Conservation (phyloP, 352 stramenopile species). For the Pythium aphanidermatum region DNA sequence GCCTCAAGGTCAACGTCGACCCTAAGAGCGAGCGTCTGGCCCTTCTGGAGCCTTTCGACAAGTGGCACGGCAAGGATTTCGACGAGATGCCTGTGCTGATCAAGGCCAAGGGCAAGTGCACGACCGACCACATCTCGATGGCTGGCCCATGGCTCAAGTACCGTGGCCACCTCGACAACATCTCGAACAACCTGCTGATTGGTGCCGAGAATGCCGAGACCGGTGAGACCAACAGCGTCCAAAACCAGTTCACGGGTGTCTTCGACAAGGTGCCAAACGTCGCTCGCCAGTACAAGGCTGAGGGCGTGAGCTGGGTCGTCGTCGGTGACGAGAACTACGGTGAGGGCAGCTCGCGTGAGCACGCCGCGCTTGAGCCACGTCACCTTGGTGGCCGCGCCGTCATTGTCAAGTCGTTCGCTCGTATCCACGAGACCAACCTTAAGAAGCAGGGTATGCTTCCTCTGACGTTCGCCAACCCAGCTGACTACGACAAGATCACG, state of each 20-base stretch:
- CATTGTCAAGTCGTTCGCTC: conserved; percentile 92
- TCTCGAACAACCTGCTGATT: conserved; percentile 94
- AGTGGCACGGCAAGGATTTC: conserved; percentile 88
- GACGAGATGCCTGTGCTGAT: conserved; percentile 87
- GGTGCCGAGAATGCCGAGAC: conserved; percentile 91
- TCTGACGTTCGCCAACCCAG: conserved; percentile 88
- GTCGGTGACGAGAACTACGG: conserved; percentile 94
- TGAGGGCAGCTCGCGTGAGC: conserved; percentile 89
- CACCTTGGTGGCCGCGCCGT: conserved; percentile 88
- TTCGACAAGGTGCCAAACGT: conserved; percentile 88
- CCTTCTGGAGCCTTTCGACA: conserved; percentile 84
- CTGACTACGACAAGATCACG: conserved; percentile 91
- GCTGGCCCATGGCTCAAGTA: conserved; percentile 93
- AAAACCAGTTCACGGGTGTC: conserved; percentile 86
- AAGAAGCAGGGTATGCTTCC: conserved; percentile 96
- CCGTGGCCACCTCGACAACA: conserved; percentile 93
- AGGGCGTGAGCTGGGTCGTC: conserved; percentile 88
- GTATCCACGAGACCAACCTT: conserved; percentile 95
- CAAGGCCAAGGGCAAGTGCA: conserved; percentile 95
- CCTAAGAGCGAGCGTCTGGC: conserved; percentile 82
- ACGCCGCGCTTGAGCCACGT: conserved; percentile 89
- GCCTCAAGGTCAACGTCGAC: conserved; percentile 78
- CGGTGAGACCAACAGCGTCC: conserved; percentile 88
- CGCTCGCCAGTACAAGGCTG: conserved; percentile 89
- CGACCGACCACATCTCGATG: conserved; percentile 94